Evolutionary conservation across 2,329 filamentous ascomycete genomes (phyloP).

Genomic region (Acephala macrosclerotiorum): DNA sequence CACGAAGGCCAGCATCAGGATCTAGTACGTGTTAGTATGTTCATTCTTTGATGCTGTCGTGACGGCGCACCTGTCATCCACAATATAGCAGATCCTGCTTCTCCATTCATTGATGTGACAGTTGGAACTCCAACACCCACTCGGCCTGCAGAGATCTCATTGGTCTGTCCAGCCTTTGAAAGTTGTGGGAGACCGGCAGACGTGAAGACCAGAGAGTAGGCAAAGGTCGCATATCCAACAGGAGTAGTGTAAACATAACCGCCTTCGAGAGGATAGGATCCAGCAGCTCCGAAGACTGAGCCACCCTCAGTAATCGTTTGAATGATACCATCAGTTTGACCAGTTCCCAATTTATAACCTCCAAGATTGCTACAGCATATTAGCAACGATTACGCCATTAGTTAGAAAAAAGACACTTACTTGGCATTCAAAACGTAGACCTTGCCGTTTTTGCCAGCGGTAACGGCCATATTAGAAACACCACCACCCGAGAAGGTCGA

Average conservation of each 20-base stretch:
- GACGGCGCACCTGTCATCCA: slow-evolving; percentile 44
- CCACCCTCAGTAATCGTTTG: slow-evolving; percentile 11
- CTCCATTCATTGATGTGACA: slow-evolving; percentile 45
- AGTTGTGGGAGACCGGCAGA: slow-evolving; percentile 42
- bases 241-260: slow-evolving; percentile 19
- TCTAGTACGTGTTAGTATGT: slow-evolving; percentile 25
- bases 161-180: slow-evolving; percentile 42
- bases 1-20: slow-evolving; percentile 46
- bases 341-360: not conserved
- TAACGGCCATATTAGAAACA: slow-evolving; percentile 16
- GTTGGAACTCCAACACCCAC: slow-evolving; percentile 47
- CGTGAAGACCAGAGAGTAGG: slow-evolving; percentile 31
- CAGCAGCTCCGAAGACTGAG: slow-evolving; percentile 15
- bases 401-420: slow-evolving; percentile 11
- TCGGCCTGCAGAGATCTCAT: slow-evolving; percentile 41
- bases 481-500: slow-evolving; percentile 14
- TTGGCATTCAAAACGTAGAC: slow-evolving; percentile 26
- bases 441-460: slow-evolving; percentile 20
- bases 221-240: not conserved
- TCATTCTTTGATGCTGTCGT: not conserved
- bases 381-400: slow-evolving; percentile 2
- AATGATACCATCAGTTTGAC: slow-evolving; percentile 7
- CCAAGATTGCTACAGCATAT: not conserved
- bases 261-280: slow-evolving; percentile 21
- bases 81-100: slow-evolving; percentile 46